These are phyloP conservation scores for Solanum sejunctum DNA, from an alignment of 257 asterid species.

Conservation along the genomic window DNA sequence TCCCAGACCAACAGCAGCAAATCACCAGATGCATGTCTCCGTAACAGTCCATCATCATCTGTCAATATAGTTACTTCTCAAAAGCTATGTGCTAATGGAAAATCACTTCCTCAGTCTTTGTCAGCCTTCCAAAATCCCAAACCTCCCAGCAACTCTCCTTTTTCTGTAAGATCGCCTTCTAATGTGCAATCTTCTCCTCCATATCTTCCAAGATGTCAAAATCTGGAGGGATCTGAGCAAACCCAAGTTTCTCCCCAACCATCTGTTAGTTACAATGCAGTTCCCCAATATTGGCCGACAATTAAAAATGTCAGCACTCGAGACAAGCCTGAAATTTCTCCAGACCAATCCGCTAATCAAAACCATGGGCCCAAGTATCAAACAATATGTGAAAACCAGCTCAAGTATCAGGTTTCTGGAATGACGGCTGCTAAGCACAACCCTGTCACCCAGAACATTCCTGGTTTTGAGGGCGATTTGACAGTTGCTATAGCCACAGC, in stretches of 20 bases:
- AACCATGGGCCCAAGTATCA: background rate
- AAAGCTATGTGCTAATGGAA: too few relatives aligned
- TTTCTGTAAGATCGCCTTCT: too few relatives aligned
- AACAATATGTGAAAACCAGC: background rate
- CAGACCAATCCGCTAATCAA: background rate
- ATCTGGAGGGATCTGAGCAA: background rate
- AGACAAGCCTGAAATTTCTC: background rate
- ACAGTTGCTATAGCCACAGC: slow-evolving; percentile 28
- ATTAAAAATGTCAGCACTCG: background rate
- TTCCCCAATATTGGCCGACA: background rate
- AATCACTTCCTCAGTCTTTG: too few relatives aligned
- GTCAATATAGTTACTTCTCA: too few relatives aligned
- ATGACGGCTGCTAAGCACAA: background rate
- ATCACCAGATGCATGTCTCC: too few relatives aligned
- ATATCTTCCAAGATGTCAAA: background rate
- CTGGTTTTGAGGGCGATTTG: slow-evolving; percentile 5
- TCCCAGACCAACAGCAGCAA: too few relatives aligned
- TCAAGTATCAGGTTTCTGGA: background rate
- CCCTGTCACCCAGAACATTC: background rate
- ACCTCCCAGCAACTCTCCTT: background rate
- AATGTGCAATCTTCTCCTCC: background rate
- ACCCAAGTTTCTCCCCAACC: background rate
- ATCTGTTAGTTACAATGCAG: background rate
- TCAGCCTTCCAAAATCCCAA: too few relatives aligned
- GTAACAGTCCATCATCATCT: too few relatives aligned